A percentile compares a stretch with the other conserved stretches of the same genome.
phyloP scores from a whole-genome alignment of 805 yeast species.

The Allodekkera sacchari region DNA sequence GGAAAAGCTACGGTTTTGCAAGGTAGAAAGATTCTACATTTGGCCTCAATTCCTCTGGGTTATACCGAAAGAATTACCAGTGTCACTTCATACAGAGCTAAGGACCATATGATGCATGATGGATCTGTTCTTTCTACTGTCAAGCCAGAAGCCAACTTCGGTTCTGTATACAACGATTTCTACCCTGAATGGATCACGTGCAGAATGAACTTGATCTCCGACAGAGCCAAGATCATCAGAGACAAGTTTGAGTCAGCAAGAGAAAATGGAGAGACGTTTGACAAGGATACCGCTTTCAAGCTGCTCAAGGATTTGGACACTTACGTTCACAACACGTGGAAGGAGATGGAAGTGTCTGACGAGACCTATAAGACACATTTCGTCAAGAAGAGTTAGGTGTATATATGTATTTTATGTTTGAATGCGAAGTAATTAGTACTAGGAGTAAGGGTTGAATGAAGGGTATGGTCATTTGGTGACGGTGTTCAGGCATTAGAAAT shows the following conservation, averaged over 20 bases:
- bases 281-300: slow-evolving; percentile 28
- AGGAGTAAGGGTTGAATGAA: too few relatives aligned
- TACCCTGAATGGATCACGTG: slow-evolving; percentile 33
- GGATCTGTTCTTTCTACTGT: slow-evolving; percentile 32
- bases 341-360: slow-evolving; percentile 25
- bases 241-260: slow-evolving; percentile 15
- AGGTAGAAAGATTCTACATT: slow-evolving; percentile 37
- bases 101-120: slow-evolving; percentile 28
- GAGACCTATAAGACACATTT: slow-evolving; percentile 17
- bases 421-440: too few relatives aligned
- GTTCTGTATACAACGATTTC: slow-evolving; percentile 29
- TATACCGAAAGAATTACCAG: slow-evolving; percentile 34
- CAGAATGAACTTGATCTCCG: slow-evolving; percentile 26
- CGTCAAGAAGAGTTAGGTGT: slow-evolving; percentile 1
- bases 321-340: slow-evolving; percentile 23
- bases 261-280: slow-evolving; percentile 24
- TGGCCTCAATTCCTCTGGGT: slow-evolving; percentile 38
- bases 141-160: slow-evolving; percentile 30
- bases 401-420: too few relatives aligned
- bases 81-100: slow-evolving; percentile 35
- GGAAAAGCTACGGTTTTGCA: slow-evolving; percentile 45
- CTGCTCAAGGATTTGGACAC: slow-evolving; percentile 23
- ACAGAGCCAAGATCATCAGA: slow-evolving; percentile 23
- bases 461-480: too few relatives aligned
- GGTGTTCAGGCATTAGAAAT: too few relatives aligned